Base-by-base conservation (phyloP, 2,329 filamentous ascomycete species). In the Botryosphaeria agaves region DNA sequence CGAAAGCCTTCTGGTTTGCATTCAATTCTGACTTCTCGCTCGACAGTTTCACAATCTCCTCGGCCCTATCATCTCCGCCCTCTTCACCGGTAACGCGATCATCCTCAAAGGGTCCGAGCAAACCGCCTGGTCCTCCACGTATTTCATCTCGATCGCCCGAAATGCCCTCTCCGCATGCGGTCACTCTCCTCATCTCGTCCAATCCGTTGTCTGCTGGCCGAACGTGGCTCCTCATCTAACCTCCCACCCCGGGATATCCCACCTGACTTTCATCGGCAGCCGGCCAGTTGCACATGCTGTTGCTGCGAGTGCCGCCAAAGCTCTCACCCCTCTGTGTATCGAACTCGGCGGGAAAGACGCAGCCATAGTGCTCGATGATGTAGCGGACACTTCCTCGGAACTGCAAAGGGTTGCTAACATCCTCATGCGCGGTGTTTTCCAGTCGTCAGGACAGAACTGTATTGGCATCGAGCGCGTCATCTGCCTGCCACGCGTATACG, bases 261-360 rank as follows among this genome's bases (percentile, higher is more conserved):
- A 98, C 53, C 66, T 98, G 39, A 95, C 89, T 12, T 98, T 98
- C 57, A 95, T 98, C 51, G 89, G 89, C 39, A 93, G 83, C 29
- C 72, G 77, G 29, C 68, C 76, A 2, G 79, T 95, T 7, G 89
- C 85, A 12, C 81, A 89, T 52, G 71, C 83, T 42, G 89, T 98
- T 25, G 85, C 82, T 40, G 73, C 75, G 35, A 84, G 79, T 3
- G 85, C 89, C 8, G 81, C 89, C 17, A 84, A 79, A 52, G 66
- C 71, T 12, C 66, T 98, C n/a, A 94, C 72, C 3, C 87, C 87
- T 4, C 69, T 94, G 2, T 77, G 84, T 25, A 78, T 91, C 14
- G 89, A 98, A 56, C 69, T 98, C 1, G 89, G 89, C 32, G 89
- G 89, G 28, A 98, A 98, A 51, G 89, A 98, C 50, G 80, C 89